Conservation (phyloP, 164 flowering plant species). For the Vitis rupestris region DNA sequence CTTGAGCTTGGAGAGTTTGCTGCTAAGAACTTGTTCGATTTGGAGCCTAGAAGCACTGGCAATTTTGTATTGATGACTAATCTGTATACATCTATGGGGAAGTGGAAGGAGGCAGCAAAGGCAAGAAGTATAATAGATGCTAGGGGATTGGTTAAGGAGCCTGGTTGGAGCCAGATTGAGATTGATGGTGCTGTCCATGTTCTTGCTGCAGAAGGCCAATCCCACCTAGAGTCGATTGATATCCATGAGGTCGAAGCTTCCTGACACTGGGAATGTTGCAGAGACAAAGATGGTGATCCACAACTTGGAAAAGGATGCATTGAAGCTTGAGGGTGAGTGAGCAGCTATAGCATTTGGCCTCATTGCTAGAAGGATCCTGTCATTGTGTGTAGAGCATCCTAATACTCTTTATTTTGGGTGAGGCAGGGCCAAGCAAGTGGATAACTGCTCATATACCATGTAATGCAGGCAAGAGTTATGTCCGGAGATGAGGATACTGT, state of each 20-base stretch:
- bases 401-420: background rate
- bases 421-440: background rate
- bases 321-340: no score
- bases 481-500: constrained; percentile 90
- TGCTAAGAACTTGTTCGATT: constrained; percentile 21
- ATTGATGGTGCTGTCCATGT: constrained; percentile 19
- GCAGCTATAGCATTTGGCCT: no score
- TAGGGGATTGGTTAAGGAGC: constrained; percentile 33
- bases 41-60: constrained; percentile 18
- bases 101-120: constrained; percentile 36
- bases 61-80: constrained; percentile 30
- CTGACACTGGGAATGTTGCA: constrained; percentile 20
- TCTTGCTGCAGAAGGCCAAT: constrained; percentile 19
- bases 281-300: no score
- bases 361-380: background rate
- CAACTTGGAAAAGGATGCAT: no score
- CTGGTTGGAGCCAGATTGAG: constrained; percentile 37
- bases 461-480: constrained; percentile 73
- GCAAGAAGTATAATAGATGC: constrained; percentile 23
- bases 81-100: constrained; percentile 30
- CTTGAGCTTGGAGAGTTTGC: constrained; percentile 29
- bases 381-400: background rate
- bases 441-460: background rate
- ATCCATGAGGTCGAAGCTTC: constrained; percentile 17
- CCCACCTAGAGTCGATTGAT: constrained; percentile 17